Conservation (phyloP, 108 stramenopile genomes). For the Ochromonas danica region DNA sequence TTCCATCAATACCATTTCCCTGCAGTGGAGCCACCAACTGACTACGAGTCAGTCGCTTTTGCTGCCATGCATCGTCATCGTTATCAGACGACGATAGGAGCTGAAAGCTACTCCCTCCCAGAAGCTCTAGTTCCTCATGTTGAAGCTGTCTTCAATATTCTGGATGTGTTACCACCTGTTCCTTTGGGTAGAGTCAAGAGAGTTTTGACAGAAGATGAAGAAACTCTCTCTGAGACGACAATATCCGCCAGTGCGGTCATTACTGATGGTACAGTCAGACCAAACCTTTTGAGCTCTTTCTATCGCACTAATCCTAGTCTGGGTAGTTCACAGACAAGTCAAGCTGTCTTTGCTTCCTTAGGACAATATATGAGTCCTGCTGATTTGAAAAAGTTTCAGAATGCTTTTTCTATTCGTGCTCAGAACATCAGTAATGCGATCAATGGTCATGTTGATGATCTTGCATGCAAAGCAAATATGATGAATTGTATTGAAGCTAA, state of each 20-base stretch:
- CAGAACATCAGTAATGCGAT: background rate
- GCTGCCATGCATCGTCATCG: background rate
- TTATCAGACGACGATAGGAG: background rate
- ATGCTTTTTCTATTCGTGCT: background rate
- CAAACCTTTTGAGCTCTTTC: background rate
- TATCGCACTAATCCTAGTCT: background rate
- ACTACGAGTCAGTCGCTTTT: background rate
- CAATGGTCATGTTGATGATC: background rate
- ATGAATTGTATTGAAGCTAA: conserved; percentile 7
- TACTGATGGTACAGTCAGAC: background rate
- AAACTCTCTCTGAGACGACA: too few species aligned
- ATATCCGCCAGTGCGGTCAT: too few species aligned
- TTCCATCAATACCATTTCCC: conserved; percentile 16
- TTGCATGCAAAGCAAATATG: background rate
- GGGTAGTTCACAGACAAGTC: background rate
- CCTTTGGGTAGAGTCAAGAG: too few species aligned
- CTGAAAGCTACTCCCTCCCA: background rate
- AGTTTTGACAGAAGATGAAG: too few species aligned
- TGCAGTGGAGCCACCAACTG: too few species aligned
- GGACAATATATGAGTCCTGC: background rate
- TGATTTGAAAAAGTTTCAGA: background rate
- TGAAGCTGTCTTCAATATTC: background rate
- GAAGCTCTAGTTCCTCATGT: background rate
- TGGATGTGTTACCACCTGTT: too few species aligned
- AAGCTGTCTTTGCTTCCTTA: background rate